Conservation (phyloP, 768 basidiomycete genomes). For the Naematelia aurantialba region DNA sequence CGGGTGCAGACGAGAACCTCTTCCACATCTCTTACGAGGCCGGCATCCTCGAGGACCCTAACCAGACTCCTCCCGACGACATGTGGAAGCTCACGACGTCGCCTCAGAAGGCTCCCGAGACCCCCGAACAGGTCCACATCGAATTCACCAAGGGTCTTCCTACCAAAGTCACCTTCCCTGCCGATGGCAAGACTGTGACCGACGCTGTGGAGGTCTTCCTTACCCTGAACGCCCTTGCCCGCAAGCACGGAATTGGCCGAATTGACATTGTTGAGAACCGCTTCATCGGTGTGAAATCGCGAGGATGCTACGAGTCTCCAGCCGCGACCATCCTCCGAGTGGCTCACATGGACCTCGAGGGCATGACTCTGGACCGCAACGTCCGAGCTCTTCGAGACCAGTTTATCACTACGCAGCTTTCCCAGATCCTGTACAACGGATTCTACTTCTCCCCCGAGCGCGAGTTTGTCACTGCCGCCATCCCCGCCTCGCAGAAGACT, state of each 20-base stretch:
- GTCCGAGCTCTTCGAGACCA: slow-evolving; percentile 91
- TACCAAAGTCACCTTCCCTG: slow-evolving; percentile 64
- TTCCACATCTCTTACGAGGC: slow-evolving; percentile 99
- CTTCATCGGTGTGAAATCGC: slow-evolving; percentile 98
- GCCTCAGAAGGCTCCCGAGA: slow-evolving; percentile 73
- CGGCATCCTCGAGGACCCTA: slow-evolving; percentile 95
- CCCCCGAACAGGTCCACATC: slow-evolving; percentile 74
- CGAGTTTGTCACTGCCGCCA: slow-evolving; percentile 84
- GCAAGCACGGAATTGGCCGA: slow-evolving; percentile 92
- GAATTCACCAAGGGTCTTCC: slow-evolving; percentile 86
- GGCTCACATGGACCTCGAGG: slow-evolving; percentile 95
- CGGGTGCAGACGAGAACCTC: slow-evolving; percentile 77
- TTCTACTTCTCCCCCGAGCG: slow-evolving; percentile 99
- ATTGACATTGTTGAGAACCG: slow-evolving; percentile 99
- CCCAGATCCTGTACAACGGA: slow-evolving; percentile 92
- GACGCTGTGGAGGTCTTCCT: slow-evolving; percentile 93
- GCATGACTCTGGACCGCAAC: slow-evolving; percentile 94
- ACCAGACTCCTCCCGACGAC: slow-evolving; percentile 85
- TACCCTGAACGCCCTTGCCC: slow-evolving; percentile 80
- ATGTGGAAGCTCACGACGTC: slow-evolving; percentile 98
- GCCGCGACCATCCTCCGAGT: slow-evolving; percentile 92
- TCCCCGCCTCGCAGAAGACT: slow-evolving; percentile 90
- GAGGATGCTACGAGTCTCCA: slow-evolving; percentile 99
- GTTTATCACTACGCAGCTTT: slow-evolving; percentile 85
- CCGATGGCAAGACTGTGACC: slow-evolving; percentile 62